These are phyloP conservation scores for Gossypium longicalyx DNA, from an alignment of 345 rosid species.

Conservation along the genomic window DNA sequence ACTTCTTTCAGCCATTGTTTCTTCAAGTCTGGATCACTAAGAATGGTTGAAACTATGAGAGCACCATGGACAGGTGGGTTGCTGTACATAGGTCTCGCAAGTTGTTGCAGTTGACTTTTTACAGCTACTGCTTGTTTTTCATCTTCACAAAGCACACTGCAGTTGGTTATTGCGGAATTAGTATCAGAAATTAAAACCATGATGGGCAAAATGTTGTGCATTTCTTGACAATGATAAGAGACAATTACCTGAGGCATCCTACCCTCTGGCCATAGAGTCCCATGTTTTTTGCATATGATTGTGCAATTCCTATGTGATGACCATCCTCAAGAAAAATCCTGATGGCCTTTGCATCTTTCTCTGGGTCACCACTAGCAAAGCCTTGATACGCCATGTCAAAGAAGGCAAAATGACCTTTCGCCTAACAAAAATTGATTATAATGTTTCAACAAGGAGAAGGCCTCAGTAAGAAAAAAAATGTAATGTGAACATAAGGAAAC, in stretches of 20 bases:
- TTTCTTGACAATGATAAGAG: neutral
- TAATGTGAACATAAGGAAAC: neutral
- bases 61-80: conserved; percentile 96
- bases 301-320: conserved; percentile 82
- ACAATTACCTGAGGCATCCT: conserved; percentile 84
- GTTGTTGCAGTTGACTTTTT: conserved; percentile 94
- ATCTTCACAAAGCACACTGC: conserved; percentile 83
- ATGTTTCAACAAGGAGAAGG: conserved; percentile 9
- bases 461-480: neutral
- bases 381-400: conserved; percentile 99
- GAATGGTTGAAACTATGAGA: conserved; percentile 69
- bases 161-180: conserved; percentile 10
- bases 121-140: conserved; percentile 75
- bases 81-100: conserved; percentile 98
- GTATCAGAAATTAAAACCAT: neutral
- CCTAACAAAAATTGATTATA: conserved; percentile 39
- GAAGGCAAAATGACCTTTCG: conserved; percentile 77
- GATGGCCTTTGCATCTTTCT: conserved; percentile 86
- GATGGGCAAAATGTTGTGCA: neutral
- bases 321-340: conserved; percentile 94
- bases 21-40: conserved; percentile 73
- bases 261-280: conserved; percentile 98
- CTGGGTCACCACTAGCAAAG: conserved; percentile 96
- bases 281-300: conserved; percentile 97
- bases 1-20: conserved; percentile 88